Evolutionary conservation across 176 grass and related monocot genomes (phyloP).

Genomic region (Themeda triandra): DNA sequence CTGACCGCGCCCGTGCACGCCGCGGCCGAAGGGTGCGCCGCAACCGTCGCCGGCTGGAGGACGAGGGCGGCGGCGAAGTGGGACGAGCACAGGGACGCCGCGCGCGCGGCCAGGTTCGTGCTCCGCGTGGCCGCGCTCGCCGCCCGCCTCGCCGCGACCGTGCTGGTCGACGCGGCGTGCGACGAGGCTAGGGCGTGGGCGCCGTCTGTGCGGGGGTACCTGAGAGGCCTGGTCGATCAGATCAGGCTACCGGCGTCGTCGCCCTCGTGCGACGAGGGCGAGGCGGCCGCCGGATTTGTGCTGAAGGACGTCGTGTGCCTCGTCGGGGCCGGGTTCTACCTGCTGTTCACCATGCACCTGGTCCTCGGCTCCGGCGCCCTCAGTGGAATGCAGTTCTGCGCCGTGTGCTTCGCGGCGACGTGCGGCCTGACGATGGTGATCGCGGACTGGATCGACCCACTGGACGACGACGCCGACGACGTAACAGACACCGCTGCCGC

Average conservation of each 20-base stretch:
- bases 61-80: neutral
- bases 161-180: neutral
- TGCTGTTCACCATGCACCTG: neutral
- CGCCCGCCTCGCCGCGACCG: neutral
- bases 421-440: neutral
- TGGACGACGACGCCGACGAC: neutral
- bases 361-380: neutral
- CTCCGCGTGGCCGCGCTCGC: neutral
- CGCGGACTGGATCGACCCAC: neutral
- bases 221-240: neutral
- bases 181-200: neutral
- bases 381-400: neutral
- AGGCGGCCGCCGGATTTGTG: neutral
- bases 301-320: neutral
- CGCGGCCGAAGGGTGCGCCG: neutral
- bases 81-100: neutral
- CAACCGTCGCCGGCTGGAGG: neutral
- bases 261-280: neutral
- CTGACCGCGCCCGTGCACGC: neutral
- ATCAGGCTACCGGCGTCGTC: neutral
- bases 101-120: neutral
- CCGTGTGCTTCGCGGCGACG: neutral
- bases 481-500: neutral
- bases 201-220: neutral
- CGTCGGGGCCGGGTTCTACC: neutral